These are phyloP conservation scores for Vigna angularis DNA, from an alignment of 306 rosid species.

Conservation along the genomic window DNA sequence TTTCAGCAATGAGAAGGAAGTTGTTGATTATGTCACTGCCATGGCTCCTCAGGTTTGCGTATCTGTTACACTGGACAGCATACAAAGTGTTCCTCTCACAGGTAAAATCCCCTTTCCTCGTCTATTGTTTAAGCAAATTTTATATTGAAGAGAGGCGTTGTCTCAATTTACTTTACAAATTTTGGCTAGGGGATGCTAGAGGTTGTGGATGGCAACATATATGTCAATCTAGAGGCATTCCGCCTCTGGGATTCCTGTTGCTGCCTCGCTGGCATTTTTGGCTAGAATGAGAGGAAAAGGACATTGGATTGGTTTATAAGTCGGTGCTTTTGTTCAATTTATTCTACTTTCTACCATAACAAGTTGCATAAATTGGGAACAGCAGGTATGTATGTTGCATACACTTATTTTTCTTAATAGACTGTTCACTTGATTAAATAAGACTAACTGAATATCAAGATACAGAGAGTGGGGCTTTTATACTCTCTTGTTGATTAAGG, in stretches of 20 bases:
- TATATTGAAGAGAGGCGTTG: not conserved
- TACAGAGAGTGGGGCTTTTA: too few relatives aligned
- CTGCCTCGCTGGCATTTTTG: constrained; percentile 62
- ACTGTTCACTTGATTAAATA: too few relatives aligned
- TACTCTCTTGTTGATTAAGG: too few relatives aligned
- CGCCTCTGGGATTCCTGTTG: constrained; percentile 75
- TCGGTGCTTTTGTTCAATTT: constrained; percentile 58
- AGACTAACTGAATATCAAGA: too few relatives aligned
- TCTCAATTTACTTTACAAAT: not conserved
- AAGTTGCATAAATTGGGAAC: constrained; percentile 60
- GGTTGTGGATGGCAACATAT: constrained; percentile 69
- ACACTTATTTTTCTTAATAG: too few relatives aligned
- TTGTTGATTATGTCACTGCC: constrained; percentile 62
- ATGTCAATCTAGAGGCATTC: constrained; percentile 61
- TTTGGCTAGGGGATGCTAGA: constrained; percentile 61
- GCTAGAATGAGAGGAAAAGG: constrained; percentile 56
- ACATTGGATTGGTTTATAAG: constrained; percentile 71
- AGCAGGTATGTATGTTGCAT: constrained; percentile 48
- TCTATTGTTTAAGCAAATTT: not conserved
- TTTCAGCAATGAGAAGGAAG: constrained; percentile 68
- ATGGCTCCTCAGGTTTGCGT: constrained; percentile 69
- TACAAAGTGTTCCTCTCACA: constrained; percentile 62
- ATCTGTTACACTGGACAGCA: constrained; percentile 61
- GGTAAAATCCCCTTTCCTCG: constrained; percentile 43
- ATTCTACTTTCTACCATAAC: constrained; percentile 51